Evolutionary conservation across 805 yeast genomes (phyloP).

Genomic region (Candida tallmaniae): DNA sequence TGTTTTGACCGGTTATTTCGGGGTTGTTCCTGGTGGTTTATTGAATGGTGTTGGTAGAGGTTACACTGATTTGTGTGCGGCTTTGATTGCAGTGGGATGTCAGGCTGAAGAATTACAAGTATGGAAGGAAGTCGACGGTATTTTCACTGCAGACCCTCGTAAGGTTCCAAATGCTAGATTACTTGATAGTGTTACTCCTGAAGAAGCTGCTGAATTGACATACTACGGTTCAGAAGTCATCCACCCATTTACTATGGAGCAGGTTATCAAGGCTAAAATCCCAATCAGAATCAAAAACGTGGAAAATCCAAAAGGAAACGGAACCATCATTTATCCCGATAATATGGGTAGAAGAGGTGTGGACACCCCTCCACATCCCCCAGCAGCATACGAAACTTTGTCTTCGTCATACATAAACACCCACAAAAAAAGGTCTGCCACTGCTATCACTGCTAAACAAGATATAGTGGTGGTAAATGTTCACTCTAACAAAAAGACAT

Average conservation of each 20-base stretch:
- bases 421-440: constrained; percentile 63
- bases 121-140: constrained; percentile 99
- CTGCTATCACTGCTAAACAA: constrained; percentile 94
- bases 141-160: constrained; percentile 97
- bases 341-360: constrained; percentile 82
- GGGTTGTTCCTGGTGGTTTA: constrained; percentile 92
- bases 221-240: constrained; percentile 97
- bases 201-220: constrained; percentile 97
- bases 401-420: constrained; percentile 30
- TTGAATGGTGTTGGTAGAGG: constrained; percentile 94
- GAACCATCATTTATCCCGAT: constrained; percentile 93
- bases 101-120: constrained; percentile 92
- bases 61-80: constrained; percentile 97
- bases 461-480: constrained; percentile 89
- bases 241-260: constrained; percentile 99
- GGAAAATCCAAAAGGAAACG: constrained; percentile 86
- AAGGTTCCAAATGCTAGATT: constrained; percentile 88
- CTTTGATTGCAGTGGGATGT: constrained; percentile 88
- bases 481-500: constrained; percentile 88
- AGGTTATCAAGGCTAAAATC: constrained; percentile 90
- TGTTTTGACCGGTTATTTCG: constrained; percentile 94
- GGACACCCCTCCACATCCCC: constrained; percentile 92
- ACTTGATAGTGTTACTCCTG: constrained; percentile 87
- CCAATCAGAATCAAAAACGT: constrained; percentile 97
- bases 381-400: constrained; percentile 60